Conservation (phyloP, 768 basidiomycete species). For the Macrocybe gigantea region DNA sequence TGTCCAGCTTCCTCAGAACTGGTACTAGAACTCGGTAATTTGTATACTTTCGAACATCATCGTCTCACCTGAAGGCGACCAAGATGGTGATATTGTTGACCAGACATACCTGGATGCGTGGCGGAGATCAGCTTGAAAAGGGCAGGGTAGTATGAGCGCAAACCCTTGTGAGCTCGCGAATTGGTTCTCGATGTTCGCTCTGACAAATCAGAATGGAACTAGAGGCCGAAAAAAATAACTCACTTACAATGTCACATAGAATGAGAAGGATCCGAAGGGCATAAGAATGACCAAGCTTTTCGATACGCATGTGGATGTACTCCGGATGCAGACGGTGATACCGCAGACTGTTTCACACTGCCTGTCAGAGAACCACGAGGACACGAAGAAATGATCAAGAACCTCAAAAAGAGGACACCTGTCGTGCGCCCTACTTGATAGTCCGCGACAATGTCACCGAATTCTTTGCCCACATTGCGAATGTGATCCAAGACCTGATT, state of each 20-base stretch:
- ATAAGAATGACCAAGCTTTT: slow-evolving; percentile 77
- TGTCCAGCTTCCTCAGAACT: slow-evolving; percentile 90
- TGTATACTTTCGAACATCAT: background rate
- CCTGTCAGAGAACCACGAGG: background rate
- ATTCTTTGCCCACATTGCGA: slow-evolving; percentile 88
- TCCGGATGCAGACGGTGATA: slow-evolving; percentile 98
- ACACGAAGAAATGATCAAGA: slow-evolving; percentile 1
- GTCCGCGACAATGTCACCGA: slow-evolving; percentile 89
- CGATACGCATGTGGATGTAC: slow-evolving; percentile 89
- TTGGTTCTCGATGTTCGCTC: slow-evolving; percentile 88
- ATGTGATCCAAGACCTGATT: slow-evolving; percentile 89
- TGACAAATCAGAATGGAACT: slow-evolving; percentile 21
- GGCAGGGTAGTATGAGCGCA: slow-evolving; percentile 3
- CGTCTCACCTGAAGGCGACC: slow-evolving; percentile 80
- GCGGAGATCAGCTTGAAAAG: slow-evolving; percentile 1
- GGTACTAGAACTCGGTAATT: slow-evolving; percentile 1
- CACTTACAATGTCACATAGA: slow-evolving; percentile 84
- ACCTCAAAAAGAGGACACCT: slow-evolving; percentile 91
- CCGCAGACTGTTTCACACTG: slow-evolving; percentile 51
- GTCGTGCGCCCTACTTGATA: slow-evolving; percentile 96
- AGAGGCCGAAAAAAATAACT: background rate
- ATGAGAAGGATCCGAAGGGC: slow-evolving; percentile 82
- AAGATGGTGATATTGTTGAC: slow-evolving; percentile 93
- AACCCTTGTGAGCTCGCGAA: slow-evolving; percentile 90
- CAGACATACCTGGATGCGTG: slow-evolving; percentile 55